phyloP scores from a whole-genome alignment of 2,329 filamentous ascomycete species.

The Neonectria sp. region DNA sequence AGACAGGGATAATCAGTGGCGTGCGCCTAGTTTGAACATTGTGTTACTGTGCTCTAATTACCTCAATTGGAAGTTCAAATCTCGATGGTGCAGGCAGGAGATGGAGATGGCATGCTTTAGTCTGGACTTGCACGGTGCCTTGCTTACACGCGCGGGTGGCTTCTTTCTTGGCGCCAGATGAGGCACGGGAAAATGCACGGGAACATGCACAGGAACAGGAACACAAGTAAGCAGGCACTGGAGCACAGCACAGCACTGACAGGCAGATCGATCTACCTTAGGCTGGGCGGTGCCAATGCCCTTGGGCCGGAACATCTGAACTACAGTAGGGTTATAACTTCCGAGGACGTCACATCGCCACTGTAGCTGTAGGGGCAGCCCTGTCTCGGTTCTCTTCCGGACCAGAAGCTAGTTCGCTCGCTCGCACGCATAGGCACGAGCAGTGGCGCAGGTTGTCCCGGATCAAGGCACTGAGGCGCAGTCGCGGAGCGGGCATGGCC shows the following conservation, averaged over 20 bases:
- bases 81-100: not conserved
- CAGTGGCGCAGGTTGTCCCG: constrained; percentile 4
- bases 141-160: constrained; percentile 27
- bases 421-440: not conserved
- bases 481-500: constrained; percentile 4
- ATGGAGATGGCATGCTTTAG: not conserved
- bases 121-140: not conserved
- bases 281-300: not conserved
- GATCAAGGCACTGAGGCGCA: not conserved
- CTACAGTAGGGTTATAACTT: too few relatives aligned
- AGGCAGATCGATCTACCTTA: not conserved
- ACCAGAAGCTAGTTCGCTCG: not conserved
- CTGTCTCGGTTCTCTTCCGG: constrained; percentile 1
- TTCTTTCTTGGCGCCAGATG: not conserved
- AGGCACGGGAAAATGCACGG: too few relatives aligned
- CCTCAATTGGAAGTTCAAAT: too few relatives aligned
- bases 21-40: too few relatives aligned
- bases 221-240: not conserved
- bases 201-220: not conserved
- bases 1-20: too few relatives aligned
- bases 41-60: too few relatives aligned
- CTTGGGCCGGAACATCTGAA: not conserved
- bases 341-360: not conserved
- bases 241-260: not conserved
- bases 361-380: not conserved